phyloP scores from a whole-genome alignment of 2,329 filamentous ascomycete species.

The Aspergillus sp. region DNA sequence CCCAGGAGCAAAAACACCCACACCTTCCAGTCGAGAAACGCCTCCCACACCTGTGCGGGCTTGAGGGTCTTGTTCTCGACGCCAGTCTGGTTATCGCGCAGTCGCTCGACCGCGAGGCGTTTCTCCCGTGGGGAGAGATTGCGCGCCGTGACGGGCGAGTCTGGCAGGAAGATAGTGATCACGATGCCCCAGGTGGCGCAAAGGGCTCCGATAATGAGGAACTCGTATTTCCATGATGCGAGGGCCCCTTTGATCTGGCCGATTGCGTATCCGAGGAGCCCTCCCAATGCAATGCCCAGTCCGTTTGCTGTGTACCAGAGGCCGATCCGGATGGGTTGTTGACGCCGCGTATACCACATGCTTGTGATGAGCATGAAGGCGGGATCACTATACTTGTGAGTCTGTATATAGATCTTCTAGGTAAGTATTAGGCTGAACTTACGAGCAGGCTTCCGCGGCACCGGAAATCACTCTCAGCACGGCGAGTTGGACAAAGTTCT shows the following conservation, averaged over 20 bases:
- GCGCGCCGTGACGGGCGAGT: slow-evolving; percentile 53
- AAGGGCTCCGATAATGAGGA: slow-evolving; percentile 52
- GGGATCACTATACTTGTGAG: slow-evolving; percentile 42
- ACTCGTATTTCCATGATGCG: slow-evolving; percentile 59
- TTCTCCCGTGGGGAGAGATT: slow-evolving; percentile 59
- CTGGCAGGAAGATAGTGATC: slow-evolving; percentile 51
- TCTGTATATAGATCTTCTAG: no score
- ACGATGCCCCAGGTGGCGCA: slow-evolving; percentile 55
- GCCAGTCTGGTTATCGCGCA: slow-evolving; percentile 13
- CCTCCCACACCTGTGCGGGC: slow-evolving; percentile 54
- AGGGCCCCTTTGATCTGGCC: slow-evolving; percentile 52
- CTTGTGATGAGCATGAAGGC: slow-evolving; percentile 57
- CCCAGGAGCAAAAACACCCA: slow-evolving; percentile 59
- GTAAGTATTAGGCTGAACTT: no score
- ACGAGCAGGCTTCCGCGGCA: slow-evolving; percentile 50
- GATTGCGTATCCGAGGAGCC: slow-evolving; percentile 50
- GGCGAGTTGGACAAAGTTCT: slow-evolving; percentile 51
- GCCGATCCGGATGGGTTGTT: slow-evolving; percentile 55
- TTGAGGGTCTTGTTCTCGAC: slow-evolving; percentile 31
- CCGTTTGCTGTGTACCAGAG: slow-evolving; percentile 51
- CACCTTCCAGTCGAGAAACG: slow-evolving; percentile 58
- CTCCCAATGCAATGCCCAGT: slow-evolving; percentile 19
- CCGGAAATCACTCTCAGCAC: slow-evolving; percentile 54
- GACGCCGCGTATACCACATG: slow-evolving; percentile 58
- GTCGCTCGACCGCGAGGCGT: slow-evolving; percentile 31